Evolutionary conservation across 2,329 filamentous ascomycete species (phyloP), one percentile per base, ranked within the genome.

Genomic region (Pestalotiopsis sp.): DNA sequence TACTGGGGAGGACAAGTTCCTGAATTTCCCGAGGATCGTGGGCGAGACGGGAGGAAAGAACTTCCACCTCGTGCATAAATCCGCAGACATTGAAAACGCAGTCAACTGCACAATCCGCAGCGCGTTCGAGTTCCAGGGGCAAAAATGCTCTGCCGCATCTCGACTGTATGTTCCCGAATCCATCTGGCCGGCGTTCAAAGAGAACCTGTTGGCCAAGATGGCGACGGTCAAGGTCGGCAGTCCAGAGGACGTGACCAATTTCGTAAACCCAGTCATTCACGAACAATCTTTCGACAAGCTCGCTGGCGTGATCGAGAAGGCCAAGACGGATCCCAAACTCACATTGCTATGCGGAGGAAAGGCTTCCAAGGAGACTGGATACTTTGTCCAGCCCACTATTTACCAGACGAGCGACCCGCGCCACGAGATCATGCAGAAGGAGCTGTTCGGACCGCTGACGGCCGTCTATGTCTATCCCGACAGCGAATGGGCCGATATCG

Each of bases 11-110:
- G 75, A 76, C 20, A 77, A 72, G 2, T 81, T 81, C 66, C 73
- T 75, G 20, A 76, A 80, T 57, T 81, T 76, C 74, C 84, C 84
- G 0, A 78, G 83, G 1, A 77, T 86, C 38, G 82, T 86, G 2
- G 85, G 84, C 67, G 85, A 87, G 78, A 87, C 84, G 0, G 81
- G 83, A 65, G 85, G 85, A 65, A 87, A 87, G 81, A 87, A 87
- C 76, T 86, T 86, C 78, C 83, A 85, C 56, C 74, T 87, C 20
- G 70, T 87, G 49, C 85, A 87, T 74, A 71, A 77, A 0, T 82
- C 83, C 2, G 84, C 83, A 13, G 83, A 86, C 68, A 72, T 86
- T 56, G 74, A 77, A n/a, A 85, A 82, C 70, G 83, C 83, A 1
- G 84, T 78, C 11, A 74, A 81, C 56, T 80, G 85, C 70, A 85